phyloP scores from a whole-genome alignment of 345 rosid genomes.

The Arabis alpina region DNA sequence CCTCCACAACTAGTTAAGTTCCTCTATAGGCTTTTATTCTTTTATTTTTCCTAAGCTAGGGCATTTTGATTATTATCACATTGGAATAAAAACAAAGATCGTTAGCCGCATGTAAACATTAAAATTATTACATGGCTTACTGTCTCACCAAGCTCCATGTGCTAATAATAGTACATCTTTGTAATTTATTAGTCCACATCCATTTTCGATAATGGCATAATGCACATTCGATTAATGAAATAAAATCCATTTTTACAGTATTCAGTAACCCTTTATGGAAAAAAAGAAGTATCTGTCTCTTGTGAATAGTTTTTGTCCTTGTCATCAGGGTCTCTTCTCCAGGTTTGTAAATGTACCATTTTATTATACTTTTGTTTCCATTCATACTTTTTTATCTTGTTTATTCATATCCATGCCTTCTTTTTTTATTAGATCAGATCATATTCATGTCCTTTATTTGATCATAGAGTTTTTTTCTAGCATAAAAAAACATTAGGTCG shows the following conservation, averaged over 20 bases:
- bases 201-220: too few relatives aligned
- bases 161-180: background rate
- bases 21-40: background rate
- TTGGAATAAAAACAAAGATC: background rate
- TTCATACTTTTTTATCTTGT: background rate
- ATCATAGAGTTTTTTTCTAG: background rate
- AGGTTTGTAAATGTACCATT: constrained; percentile 1
- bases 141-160: background rate
- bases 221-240: background rate
- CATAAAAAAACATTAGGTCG: background rate
- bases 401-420: background rate
- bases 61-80: constrained; percentile 1
- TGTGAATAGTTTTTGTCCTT: constrained; percentile 18
- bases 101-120: constrained; percentile 11
- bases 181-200: too few relatives aligned
- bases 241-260: background rate
- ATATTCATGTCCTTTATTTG: background rate
- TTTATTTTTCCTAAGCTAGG: background rate
- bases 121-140: constrained; percentile 1
- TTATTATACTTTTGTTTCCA: background rate
- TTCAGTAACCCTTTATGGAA: background rate
- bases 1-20: constrained; percentile 69
- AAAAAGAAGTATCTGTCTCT: background rate
- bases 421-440: background rate
- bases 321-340: constrained; percentile 19